Conservation (phyloP, 108 stramenopile genomes). For the Fragilaria crotonensis region DNA sequence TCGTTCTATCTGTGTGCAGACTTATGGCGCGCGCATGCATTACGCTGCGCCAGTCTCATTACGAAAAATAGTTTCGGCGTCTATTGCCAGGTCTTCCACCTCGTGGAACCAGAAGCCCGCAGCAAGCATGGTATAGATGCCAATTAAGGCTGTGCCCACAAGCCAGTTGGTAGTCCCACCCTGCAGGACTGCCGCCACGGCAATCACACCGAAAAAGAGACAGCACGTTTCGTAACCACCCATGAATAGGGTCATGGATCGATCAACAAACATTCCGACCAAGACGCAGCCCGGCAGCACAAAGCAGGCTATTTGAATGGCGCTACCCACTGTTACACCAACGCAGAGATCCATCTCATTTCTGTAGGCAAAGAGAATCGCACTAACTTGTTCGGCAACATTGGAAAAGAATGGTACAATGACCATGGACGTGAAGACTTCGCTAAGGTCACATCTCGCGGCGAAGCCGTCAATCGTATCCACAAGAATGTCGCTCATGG, state of each 20-base stretch:
- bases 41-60: conserved; percentile 6
- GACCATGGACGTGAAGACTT: conserved; percentile 92
- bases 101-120: conserved; percentile 84
- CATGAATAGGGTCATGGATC: conserved; percentile 80
- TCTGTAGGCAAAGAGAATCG: conserved; percentile 86
- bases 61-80: conserved; percentile 29
- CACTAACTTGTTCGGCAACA: conserved; percentile 95
- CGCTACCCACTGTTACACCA: conserved; percentile 93
- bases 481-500: conserved; percentile 90
- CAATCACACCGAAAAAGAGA: conserved; percentile 64
- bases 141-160: conserved; percentile 59
- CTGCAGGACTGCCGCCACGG: conserved; percentile 71
- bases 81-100: conserved; percentile 57
- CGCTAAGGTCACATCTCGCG: conserved; percentile 51
- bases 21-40: no score
- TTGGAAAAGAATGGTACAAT: conserved; percentile 97
- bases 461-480: conserved; percentile 95
- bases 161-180: conserved; percentile 88
- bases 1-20: no score
- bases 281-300: conserved; percentile 92
- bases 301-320: conserved; percentile 92
- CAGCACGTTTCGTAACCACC: conserved; percentile 85
- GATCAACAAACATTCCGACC: conserved; percentile 85
- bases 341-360: conserved; percentile 97
- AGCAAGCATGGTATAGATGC: conserved; percentile 80